Conservation (phyloP, 305 asterid genomes). For the Fraxinus baroniana region DNA sequence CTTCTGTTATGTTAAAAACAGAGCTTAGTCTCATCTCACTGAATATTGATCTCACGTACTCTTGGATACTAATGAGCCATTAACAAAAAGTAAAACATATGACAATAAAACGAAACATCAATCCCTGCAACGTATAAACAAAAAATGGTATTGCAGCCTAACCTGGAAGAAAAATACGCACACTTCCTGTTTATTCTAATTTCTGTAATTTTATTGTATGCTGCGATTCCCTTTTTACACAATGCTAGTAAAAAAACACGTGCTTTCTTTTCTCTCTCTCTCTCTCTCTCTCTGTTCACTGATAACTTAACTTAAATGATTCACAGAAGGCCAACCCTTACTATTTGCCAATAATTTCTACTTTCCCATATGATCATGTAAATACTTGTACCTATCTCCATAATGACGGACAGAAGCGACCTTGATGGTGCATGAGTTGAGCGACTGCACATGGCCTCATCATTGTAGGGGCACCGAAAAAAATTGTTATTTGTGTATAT, state of each 20-base stretch:
- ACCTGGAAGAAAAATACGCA: not conserved
- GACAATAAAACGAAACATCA: not conserved
- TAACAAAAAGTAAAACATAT: not conserved
- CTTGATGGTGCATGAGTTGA: too few relatives aligned
- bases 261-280: too few relatives aligned
- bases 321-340: not conserved
- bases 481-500: too few relatives aligned
- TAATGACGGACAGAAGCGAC: not conserved
- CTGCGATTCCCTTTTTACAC: too few relatives aligned
- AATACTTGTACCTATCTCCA: constrained; percentile 61
- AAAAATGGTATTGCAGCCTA: not conserved
- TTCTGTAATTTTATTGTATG: not conserved
- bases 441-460: too few relatives aligned
- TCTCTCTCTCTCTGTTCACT: too few relatives aligned
- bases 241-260: too few relatives aligned
- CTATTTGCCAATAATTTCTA: not conserved
- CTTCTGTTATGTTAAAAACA: not conserved
- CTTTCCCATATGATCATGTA: constrained; percentile 34
- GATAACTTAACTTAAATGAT: too few relatives aligned
- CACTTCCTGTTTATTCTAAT: not conserved
- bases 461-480: too few relatives aligned
- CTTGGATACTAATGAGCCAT: not conserved
- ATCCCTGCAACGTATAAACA: not conserved
- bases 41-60: not conserved
- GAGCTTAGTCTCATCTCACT: not conserved